Evolutionary conservation across 164 flowering plant species (phyloP).

Genomic region (Chimonanthus salicifolius): DNA sequence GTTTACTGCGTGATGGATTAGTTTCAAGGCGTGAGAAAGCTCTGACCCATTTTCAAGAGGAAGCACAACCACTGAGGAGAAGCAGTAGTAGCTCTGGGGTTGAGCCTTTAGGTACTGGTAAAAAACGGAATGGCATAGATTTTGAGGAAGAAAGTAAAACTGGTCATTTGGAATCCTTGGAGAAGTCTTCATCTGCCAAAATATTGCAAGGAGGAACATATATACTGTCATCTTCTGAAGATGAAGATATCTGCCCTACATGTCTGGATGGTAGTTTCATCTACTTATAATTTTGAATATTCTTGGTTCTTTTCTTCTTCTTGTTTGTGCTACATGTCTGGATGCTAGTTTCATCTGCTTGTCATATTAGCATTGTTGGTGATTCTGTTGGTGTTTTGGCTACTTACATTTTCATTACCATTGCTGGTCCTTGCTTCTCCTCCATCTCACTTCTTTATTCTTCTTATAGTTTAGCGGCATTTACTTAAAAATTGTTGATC

Average conservation of each 20-base stretch:
- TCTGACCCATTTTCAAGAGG: slow-evolving; percentile 50
- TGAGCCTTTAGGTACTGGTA: slow-evolving; percentile 30
- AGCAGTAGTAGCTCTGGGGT: slow-evolving; percentile 23
- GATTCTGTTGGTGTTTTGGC: too few relatives aligned
- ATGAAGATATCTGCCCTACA: slow-evolving; percentile 70
- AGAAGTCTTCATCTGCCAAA: slow-evolving; percentile 32
- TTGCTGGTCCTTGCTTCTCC: too few relatives aligned
- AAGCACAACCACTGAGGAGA: slow-evolving; percentile 41
- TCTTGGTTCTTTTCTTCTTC: too few relatives aligned
- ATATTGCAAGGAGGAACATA: slow-evolving; percentile 25
- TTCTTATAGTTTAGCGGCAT: too few relatives aligned
- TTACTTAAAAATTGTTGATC: too few relatives aligned
- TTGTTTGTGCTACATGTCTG: too few relatives aligned
- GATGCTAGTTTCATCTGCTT: too few relatives aligned
- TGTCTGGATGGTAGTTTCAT: slow-evolving; percentile 57
- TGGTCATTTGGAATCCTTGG: slow-evolving; percentile 34
- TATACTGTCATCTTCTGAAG: slow-evolving; percentile 39
- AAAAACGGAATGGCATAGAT: slow-evolving; percentile 37
- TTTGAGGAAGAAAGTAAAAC: slow-evolving; percentile 36
- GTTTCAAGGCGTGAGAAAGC: slow-evolving; percentile 61
- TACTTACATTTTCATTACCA: too few relatives aligned
- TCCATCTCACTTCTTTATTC: too few relatives aligned
- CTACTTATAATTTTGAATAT: background rate
- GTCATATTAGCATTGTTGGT: too few relatives aligned
- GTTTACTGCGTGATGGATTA: slow-evolving; percentile 46